phyloP scores from a whole-genome alignment of 139 green algal genomes.

The Micractinium sp. region DNA sequence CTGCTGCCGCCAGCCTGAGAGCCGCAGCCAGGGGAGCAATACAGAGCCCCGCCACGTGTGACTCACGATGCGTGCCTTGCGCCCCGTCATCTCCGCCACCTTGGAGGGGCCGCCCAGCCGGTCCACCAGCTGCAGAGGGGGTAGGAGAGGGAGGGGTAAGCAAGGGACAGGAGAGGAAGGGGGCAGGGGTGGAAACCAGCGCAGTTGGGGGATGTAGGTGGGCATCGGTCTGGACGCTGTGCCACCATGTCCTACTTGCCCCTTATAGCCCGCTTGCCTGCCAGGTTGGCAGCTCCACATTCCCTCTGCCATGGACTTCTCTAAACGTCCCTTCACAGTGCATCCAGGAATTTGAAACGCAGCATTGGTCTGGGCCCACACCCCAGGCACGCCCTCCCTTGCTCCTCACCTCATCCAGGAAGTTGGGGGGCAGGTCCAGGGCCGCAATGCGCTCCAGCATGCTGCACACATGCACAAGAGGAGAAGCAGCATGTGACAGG shows the following conservation, averaged over 20 bases:
- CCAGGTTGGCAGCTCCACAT: too few relatives aligned
- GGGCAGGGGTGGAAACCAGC: too few relatives aligned
- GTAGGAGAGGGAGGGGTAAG: too few relatives aligned
- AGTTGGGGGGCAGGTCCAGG: constrained; percentile 85
- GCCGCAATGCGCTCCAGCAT: constrained; percentile 55
- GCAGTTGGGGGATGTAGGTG: neutral
- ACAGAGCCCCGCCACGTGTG: neutral
- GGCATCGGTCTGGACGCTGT: too few relatives aligned
- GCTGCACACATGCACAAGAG: neutral
- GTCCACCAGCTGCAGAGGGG: constrained; percentile 72
- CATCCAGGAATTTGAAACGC: too few relatives aligned
- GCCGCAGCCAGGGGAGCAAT: neutral
- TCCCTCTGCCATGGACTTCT: too few relatives aligned
- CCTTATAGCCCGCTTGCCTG: too few relatives aligned
- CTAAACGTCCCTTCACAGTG: too few relatives aligned
- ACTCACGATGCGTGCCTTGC: constrained; percentile 71
- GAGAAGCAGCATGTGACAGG: neutral
- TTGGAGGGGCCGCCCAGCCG: constrained; percentile 71
- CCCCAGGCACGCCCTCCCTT: too few relatives aligned
- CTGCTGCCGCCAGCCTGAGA: too few relatives aligned
- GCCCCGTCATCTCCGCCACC: constrained; percentile 86
- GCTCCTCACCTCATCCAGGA: constrained; percentile 71
- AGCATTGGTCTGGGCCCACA: too few relatives aligned
- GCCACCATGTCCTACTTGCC: too few relatives aligned
- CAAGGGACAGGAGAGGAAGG: neutral